Percentiles rank a stretch among this genome's conserved stretches.
phyloP scores from a whole-genome alignment of 805 yeast genomes.

The Pichia thaimueangensis region DNA sequence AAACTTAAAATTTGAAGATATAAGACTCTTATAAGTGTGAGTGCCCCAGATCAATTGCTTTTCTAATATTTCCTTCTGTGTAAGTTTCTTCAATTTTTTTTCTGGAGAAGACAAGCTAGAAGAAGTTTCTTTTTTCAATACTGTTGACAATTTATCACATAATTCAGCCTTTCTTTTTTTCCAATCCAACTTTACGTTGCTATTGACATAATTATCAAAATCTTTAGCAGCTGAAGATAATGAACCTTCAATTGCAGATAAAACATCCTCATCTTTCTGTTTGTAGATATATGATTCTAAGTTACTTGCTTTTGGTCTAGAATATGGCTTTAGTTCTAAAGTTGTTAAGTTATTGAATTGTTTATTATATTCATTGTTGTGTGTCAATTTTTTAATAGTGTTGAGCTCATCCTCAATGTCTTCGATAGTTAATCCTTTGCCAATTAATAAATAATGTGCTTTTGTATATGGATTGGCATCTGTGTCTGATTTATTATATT shows the following conservation, averaged over 20 bases:
- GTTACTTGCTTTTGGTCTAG: conserved; percentile 26
- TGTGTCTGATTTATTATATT: conserved; percentile 31
- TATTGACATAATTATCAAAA: conserved; percentile 70
- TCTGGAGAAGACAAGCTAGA: conserved; percentile 13
- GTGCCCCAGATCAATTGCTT: conserved; percentile 26
- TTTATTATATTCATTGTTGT: background rate
- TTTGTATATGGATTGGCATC: conserved; percentile 45
- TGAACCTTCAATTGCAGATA: conserved; percentile 62
- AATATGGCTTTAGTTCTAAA: background rate
- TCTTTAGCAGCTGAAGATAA: conserved; percentile 55
- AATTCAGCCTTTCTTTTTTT: conserved; percentile 67
- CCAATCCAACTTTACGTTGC: conserved; percentile 80
- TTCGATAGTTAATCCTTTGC: conserved; percentile 82
- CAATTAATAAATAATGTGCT: conserved; percentile 85
- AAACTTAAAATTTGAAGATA: conserved; percentile 27
- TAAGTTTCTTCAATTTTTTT: conserved; percentile 15
- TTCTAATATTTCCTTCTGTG: conserved; percentile 17
- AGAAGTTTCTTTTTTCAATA: conserved; percentile 29
- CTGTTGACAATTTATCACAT: conserved; percentile 62
- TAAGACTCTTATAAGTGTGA: conserved; percentile 21
- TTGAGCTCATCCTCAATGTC: conserved; percentile 63
- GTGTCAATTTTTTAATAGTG: conserved; percentile 26
- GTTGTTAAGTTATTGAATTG: background rate
- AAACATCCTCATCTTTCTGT: conserved; percentile 76
- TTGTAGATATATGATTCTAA: conserved; percentile 58